Conservation (phyloP, 257 asterid species). For the Haberlea rhodopensis region DNA sequence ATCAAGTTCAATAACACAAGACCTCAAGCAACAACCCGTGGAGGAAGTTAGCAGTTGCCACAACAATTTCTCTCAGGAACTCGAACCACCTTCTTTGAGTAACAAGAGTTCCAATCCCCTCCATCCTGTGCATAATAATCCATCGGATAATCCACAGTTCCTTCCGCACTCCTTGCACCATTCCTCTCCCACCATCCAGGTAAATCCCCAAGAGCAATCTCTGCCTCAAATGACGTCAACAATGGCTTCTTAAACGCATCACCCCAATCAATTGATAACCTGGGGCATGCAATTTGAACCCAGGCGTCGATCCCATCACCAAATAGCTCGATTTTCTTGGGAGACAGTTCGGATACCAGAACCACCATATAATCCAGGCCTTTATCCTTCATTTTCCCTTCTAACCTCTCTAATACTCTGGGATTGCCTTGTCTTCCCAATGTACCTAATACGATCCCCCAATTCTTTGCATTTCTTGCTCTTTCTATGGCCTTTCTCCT, state of each 20-base stretch:
- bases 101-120: conserved; percentile 89
- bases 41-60: conserved; percentile 23
- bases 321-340: conserved; percentile 67
- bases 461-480: conserved; percentile 59
- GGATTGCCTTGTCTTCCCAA: conserved; percentile 95
- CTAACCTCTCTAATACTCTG: conserved; percentile 67
- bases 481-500: conserved; percentile 77
- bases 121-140: conserved; percentile 97
- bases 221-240: conserved; percentile 87
- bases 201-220: conserved; percentile 90
- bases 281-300: conserved; percentile 94
- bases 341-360: conserved; percentile 90
- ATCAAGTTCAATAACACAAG: background rate
- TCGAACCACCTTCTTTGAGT: conserved; percentile 62
- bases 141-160: conserved; percentile 78
- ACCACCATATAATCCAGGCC: conserved; percentile 76
- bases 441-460: conserved; percentile 91
- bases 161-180: conserved; percentile 36
- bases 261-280: conserved; percentile 97
- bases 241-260: conserved; percentile 86
- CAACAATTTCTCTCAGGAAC: conserved; percentile 28
- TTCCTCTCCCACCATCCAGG: conserved; percentile 97
- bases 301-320: conserved; percentile 92
- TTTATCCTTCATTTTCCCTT: conserved; percentile 74
- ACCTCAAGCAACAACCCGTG: conserved; percentile 3